Evolutionary conservation across 768 basidiomycete genomes (phyloP).

Genomic region (Cyathus striatus): DNA sequence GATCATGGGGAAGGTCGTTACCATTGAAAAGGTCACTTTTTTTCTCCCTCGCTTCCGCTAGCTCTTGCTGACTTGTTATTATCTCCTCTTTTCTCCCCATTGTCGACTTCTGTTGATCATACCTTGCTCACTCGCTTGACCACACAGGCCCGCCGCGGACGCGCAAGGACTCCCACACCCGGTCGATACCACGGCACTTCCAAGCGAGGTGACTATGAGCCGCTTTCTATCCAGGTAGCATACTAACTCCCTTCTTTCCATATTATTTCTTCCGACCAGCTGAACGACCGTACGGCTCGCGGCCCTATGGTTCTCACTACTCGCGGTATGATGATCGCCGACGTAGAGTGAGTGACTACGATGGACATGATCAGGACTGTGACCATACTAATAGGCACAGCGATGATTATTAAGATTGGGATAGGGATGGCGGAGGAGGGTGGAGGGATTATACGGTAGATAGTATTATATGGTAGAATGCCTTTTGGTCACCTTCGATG

Average conservation of each 20-base stretch:
- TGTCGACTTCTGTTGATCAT: neutral
- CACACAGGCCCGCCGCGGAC: slow-evolving; percentile 76
- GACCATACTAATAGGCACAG: slow-evolving; percentile 41
- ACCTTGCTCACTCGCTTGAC: slow-evolving; percentile 1
- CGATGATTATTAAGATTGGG: slow-evolving; percentile 21
- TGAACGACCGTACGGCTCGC: slow-evolving; percentile 87
- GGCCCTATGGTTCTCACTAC: slow-evolving; percentile 89
- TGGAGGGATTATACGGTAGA: neutral
- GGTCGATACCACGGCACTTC: slow-evolving; percentile 94
- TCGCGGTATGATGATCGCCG: slow-evolving; percentile 57
- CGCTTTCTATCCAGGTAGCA: slow-evolving; percentile 6
- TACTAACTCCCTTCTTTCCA: neutral
- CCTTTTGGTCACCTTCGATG: too few species aligned
- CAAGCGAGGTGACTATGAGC: slow-evolving; percentile 66
- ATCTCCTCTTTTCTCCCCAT: too few species aligned
- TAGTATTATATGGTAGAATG: too few species aligned
- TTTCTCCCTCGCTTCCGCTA: neutral
- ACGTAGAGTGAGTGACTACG: slow-evolving; percentile 37
- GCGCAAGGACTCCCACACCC: slow-evolving; percentile 89
- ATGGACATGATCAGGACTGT: slow-evolving; percentile 41
- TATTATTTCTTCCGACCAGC: slow-evolving; percentile 28
- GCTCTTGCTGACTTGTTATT: neutral
- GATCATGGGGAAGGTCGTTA: slow-evolving; percentile 81
- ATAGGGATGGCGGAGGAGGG: slow-evolving; percentile 5
- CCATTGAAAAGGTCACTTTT: slow-evolving; percentile 74